Conservation (phyloP, 2,329 filamentous ascomycete species). For the Blastomyces parvus region DNA sequence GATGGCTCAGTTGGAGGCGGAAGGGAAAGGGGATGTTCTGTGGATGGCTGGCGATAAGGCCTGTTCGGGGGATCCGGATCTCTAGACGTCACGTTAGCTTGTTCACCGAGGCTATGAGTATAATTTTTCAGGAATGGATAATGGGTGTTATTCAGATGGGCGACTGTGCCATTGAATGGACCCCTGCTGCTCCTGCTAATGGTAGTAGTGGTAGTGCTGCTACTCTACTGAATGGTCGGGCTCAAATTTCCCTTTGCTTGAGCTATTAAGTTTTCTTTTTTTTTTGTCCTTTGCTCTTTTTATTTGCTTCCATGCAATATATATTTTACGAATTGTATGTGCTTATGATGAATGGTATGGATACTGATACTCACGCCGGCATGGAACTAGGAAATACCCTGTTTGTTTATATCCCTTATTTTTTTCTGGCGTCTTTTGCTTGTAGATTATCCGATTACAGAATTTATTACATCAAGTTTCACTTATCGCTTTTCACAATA, state of each 20-base stretch:
- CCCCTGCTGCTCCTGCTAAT: neutral
- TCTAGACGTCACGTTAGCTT: neutral
- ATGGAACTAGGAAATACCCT: neutral
- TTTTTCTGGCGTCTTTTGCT: neutral
- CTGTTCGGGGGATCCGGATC: neutral
- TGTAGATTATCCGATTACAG: neutral
- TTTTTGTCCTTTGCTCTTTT: too few species aligned
- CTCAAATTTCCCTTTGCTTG: neutral
- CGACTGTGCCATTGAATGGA: neutral
- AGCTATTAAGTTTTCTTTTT: neutral
- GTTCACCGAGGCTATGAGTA: neutral
- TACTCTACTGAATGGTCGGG: neutral
- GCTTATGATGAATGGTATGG: neutral
- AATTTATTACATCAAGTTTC: neutral
- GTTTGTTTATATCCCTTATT: neutral
- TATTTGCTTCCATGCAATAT: neutral
- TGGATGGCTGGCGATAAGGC: constrained; percentile 10
- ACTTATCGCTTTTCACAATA: neutral
- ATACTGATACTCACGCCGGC: neutral
- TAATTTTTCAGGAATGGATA: neutral
- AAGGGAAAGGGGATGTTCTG: constrained; percentile 16
- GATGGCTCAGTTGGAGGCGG: constrained; percentile 38
- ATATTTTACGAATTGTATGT: neutral
- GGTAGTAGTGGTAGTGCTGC: neutral
- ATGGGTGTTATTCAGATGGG: neutral